Base-by-base conservation (phyloP, 495 filamentous ascomycete genomes). In the Penicillium malachiteum region DNA sequence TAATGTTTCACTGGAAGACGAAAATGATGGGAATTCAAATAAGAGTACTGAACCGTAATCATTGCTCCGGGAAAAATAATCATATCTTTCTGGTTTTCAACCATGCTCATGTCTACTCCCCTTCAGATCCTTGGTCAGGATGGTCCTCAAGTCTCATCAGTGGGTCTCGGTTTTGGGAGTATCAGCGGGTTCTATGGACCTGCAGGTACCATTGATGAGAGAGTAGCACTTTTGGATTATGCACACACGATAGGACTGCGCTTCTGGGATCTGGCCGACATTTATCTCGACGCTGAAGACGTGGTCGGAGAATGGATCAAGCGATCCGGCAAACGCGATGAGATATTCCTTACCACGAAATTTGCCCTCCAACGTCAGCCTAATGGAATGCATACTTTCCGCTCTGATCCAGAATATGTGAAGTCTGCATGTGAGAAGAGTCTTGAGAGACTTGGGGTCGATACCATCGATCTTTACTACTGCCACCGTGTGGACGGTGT, bases 391-490 rank as follows among this genome's bases (percentile, higher is more conserved):
- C 42, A 44, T 12, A 26, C 14, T 1, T 47, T 84, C 13, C 70
- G 78, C 13, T 77, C 74, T 40, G 77, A 81, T 18, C 75, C 80
- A 1, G 83, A 81, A 53, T 81, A 85, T 52, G 73, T 78, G 37
- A 69, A 76, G 17, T 6, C 65, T 35, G 75, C 78, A 12, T 82
- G 78, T 63, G 78, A 80, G 54, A 73, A 68, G 53, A 83, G 78
- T 37, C 58, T 87, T 37, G 61, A 79, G 51, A 61, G 77, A n/a
- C 72, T 89, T 3, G 79, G 76, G 0, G 67, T 79, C 0, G 72
- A 79, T 3, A 81, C 34, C 3, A 79, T 88, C 54, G 86, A 88
- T 56, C 67, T 89, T 10, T 86, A 81, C 56, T 87, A 87, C 60
- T 72, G 69, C 48, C 71, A 71, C 52, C 67, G 63, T 0, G 62